Evolutionary conservation across 352 stramenopile species (phyloP).

Genomic region (Globisporangium viniferum): DNA sequence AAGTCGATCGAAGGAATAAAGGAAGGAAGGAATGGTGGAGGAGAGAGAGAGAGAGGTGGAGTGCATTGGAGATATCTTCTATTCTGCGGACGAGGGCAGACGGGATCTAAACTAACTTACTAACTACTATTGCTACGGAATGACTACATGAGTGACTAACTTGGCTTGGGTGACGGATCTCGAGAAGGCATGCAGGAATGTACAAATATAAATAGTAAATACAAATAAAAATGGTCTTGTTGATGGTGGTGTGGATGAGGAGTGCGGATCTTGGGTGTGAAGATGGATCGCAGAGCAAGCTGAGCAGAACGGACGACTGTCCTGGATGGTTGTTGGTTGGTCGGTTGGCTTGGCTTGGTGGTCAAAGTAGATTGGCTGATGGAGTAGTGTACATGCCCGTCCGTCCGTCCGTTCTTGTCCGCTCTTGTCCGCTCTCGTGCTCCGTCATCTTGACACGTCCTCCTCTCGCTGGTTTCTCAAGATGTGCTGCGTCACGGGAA

Average conservation of each 20-base stretch:
- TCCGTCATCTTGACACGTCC: neutral
- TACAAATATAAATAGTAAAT: conserved; percentile 15
- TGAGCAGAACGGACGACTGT: too few species aligned
- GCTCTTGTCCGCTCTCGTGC: neutral
- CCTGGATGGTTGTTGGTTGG: neutral
- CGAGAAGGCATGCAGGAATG: conserved; percentile 6
- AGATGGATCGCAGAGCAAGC: too few species aligned
- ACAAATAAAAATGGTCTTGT: neutral
- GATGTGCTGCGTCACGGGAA: neutral
- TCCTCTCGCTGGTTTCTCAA: neutral
- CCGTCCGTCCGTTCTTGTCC: neutral
- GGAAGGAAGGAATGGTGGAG: neutral
- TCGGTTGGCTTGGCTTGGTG: neutral
- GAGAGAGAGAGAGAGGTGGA: too few species aligned
- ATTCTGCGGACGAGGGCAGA: neutral
- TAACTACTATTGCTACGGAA: neutral
- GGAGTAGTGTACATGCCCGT: conserved; percentile 4
- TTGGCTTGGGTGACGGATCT: neutral
- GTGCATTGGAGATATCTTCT: neutral
- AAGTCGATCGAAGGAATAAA: neutral
- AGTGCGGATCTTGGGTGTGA: neutral
- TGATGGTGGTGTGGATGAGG: neutral
- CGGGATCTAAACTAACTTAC: neutral
- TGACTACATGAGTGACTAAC: neutral
- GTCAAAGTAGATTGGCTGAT: neutral